A percentile compares a stretch with the other conserved stretches of the same genome.
phyloP scores from a whole-genome alignment of 352 stramenopile species.

The Pythium volutum region DNA sequence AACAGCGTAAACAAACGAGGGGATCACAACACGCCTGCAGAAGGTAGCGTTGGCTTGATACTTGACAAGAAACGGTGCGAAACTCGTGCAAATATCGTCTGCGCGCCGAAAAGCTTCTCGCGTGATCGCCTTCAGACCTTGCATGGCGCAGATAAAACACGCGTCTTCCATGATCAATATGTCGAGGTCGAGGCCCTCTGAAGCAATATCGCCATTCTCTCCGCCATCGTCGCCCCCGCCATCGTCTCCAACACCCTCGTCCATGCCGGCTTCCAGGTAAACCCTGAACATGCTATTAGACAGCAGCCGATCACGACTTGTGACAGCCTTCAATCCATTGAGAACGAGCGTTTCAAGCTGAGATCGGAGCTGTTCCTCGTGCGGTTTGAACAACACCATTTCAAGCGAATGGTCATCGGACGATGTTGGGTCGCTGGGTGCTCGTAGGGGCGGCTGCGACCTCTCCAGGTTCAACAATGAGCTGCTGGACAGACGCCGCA shows the following conservation, averaged over 20 bases:
- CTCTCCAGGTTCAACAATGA: background rate
- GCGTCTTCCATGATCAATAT: conserved; percentile 79
- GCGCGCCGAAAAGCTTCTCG: conserved; percentile 51
- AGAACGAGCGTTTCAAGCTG: conserved; percentile 72
- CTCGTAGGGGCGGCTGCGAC: background rate
- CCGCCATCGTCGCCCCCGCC: conserved; percentile 38
- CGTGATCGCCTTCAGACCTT: conserved; percentile 48
- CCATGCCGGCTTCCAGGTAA: conserved; percentile 57
- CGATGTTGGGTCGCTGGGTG: background rate
- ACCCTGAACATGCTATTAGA: conserved; percentile 60
- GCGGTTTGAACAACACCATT: conserved; percentile 48
- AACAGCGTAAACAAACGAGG: conserved; percentile 17
- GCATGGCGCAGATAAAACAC: conserved; percentile 53
- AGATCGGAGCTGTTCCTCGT: conserved; percentile 47
- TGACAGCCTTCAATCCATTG: conserved; percentile 62
- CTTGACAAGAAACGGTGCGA: conserved; percentile 73
- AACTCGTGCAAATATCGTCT: conserved; percentile 45
- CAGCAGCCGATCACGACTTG: conserved; percentile 57
- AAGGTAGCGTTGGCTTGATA: conserved; percentile 75
- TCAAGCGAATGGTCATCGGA: conserved; percentile 23
- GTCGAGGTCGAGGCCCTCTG: conserved; percentile 62
- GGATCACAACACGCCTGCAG: conserved; percentile 37
- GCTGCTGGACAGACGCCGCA: conserved; percentile 18
- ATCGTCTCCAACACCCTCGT: conserved; percentile 36
- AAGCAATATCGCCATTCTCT: conserved; percentile 32